Evolutionary conservation across 2,329 filamentous ascomycete genomes (phyloP).

Genomic region (Aspergillus viridinutans): DNA sequence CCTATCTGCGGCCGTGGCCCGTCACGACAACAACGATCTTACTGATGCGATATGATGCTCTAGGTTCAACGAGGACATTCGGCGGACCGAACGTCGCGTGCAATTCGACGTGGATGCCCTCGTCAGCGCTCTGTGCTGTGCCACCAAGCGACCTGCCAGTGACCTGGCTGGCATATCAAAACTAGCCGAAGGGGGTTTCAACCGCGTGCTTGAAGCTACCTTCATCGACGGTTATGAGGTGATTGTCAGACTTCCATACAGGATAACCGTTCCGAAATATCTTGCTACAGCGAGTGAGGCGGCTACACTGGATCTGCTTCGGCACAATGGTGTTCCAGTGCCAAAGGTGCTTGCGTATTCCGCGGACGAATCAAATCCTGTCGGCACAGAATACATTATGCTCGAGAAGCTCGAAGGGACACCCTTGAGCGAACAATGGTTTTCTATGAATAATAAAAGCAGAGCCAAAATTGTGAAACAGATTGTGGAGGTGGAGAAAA

Average conservation of each 20-base stretch:
- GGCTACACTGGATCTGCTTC: neutral
- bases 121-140: neutral
- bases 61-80: too few species aligned
- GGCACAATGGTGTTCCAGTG: slow-evolving; percentile 29
- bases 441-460: slow-evolving; percentile 19
- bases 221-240: neutral
- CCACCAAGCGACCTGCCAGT: neutral
- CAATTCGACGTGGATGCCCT: neutral
- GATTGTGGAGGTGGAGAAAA: slow-evolving; percentile 20
- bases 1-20: too few species aligned
- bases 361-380: slow-evolving; percentile 28
- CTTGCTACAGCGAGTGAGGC: neutral
- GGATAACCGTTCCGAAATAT: neutral
- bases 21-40: neutral
- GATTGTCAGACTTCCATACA: neutral
- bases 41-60: neutral
- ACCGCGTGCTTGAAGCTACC: neutral
- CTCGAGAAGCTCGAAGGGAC: slow-evolving; percentile 32
- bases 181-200: neutral
- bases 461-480: slow-evolving; percentile 20
- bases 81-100: neutral
- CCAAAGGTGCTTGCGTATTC: slow-evolving; percentile 35
- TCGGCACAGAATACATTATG: slow-evolving; percentile 38
- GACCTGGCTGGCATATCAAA: neutral
- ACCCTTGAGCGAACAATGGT: slow-evolving; percentile 32